These are phyloP conservation scores for Solioccasus polychromus DNA, from an alignment of 768 basidiomycete species.

Conservation along the genomic window DNA sequence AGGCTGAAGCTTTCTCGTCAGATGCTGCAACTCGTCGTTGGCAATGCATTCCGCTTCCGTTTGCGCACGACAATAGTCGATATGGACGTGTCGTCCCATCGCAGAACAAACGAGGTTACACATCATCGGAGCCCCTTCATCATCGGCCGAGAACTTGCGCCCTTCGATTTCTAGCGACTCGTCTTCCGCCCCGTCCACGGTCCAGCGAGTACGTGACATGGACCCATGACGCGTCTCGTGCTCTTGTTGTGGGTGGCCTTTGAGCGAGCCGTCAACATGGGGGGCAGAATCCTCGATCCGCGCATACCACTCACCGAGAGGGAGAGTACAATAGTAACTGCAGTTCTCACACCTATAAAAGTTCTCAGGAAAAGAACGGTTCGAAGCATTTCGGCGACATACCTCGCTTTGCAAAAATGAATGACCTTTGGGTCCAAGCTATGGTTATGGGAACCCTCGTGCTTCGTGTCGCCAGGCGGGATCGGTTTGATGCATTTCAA, in stretches of 20 bases:
- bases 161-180: no score
- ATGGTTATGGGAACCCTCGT: constrained; percentile 49
- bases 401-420: constrained; percentile 56
- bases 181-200: no score
- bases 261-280: not conserved
- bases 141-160: no score
- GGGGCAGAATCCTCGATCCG: accelerated
- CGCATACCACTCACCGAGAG: constrained; percentile 39
- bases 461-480: constrained; percentile 40
- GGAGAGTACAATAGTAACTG: constrained; percentile 57
- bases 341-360: constrained; percentile 48
- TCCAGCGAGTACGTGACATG: no score
- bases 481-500: constrained; percentile 48
- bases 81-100: no score
- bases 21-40: no score
- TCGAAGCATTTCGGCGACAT: constrained; percentile 1
- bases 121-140: no score
- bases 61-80: no score
- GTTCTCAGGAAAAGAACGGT: not conserved
- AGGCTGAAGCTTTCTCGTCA: no score
- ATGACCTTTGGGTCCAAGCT: constrained; percentile 41
- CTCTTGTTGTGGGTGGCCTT: constrained; percentile 62
- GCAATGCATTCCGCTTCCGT: no score
- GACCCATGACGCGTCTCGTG: no score
- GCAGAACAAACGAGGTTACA: no score